phyloP scores from a whole-genome alignment of 148 eudicot genomes.

The Cornus suecica region DNA sequence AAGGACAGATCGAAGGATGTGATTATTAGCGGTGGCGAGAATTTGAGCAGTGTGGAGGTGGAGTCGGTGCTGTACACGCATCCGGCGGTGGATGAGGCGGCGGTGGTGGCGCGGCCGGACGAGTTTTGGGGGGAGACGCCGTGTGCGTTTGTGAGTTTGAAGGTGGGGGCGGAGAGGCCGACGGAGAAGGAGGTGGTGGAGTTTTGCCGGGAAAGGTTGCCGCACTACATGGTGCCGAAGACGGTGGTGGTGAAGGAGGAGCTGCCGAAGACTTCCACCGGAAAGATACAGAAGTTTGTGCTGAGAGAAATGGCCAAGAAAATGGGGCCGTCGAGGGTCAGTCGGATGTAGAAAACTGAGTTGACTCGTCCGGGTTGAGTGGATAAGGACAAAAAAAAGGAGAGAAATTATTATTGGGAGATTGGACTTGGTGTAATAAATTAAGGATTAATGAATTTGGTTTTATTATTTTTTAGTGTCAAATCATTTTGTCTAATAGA shows the following conservation, averaged over 20 bases:
- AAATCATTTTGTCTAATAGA: too few relatives aligned
- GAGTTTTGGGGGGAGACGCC: conserved; percentile 49
- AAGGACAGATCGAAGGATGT: conserved; percentile 40
- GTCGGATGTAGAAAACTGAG: conserved; percentile 14
- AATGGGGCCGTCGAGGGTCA: conserved; percentile 22
- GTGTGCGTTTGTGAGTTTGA: conserved; percentile 46
- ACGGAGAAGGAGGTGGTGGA: conserved; percentile 40
- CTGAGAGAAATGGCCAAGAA: conserved; percentile 46
- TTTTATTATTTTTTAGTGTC: too few relatives aligned
- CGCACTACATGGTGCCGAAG: conserved; percentile 60
- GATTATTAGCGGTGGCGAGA: conserved; percentile 31
- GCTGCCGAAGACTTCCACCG: conserved; percentile 67
- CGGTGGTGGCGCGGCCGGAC: conserved; percentile 32
- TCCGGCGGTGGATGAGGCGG: conserved; percentile 28
- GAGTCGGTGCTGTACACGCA: conserved; percentile 28
- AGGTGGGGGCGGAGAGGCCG: conserved; percentile 11
- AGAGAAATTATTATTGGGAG: too few relatives aligned
- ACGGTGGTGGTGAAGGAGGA: conserved; percentile 51
- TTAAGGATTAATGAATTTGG: too few relatives aligned
- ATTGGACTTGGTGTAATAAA: too few relatives aligned
- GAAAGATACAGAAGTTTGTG: conserved; percentile 56
- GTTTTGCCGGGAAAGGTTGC: conserved; percentile 50
- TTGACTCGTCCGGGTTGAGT: not conserved
- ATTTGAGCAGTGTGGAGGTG: conserved; percentile 34
- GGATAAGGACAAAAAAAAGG: not conserved